Percentiles rank a stretch among this genome's conserved stretches.
phyloP scores from a whole-genome alignment of 108 stramenopile genomes.

The Parietichytrium sp. region DNA sequence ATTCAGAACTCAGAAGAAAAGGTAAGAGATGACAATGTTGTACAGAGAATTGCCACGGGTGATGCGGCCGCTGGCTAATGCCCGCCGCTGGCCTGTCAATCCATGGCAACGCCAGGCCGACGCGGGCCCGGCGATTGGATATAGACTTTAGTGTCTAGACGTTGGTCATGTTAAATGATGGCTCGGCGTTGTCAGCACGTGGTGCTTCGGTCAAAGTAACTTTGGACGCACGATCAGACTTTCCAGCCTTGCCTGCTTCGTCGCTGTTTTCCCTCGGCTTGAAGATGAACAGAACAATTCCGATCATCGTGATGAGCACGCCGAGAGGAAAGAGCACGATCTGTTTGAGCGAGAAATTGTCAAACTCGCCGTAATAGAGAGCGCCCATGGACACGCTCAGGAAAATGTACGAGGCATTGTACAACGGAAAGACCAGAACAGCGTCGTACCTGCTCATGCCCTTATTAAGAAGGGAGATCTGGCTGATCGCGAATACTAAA shows the following conservation, averaged over 20 bases:
- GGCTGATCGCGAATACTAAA: neutral
- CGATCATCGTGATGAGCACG: neutral
- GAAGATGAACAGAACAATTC: constrained; percentile 14
- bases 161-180: too few relatives aligned
- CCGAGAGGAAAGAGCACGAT: neutral
- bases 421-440: neutral
- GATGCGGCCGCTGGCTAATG: too few relatives aligned
- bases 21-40: too few relatives aligned
- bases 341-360: neutral
- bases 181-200: too few relatives aligned
- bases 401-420: constrained; percentile 20
- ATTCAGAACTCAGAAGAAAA: too few relatives aligned
- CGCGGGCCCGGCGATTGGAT: too few relatives aligned
- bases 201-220: too few relatives aligned
- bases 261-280: constrained; percentile 17
- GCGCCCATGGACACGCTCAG: constrained; percentile 19
- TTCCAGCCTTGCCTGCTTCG: neutral
- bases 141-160: too few relatives aligned
- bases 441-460: constrained; percentile 31
- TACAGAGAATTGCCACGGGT: too few relatives aligned
- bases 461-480: constrained; percentile 1
- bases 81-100: too few relatives aligned
- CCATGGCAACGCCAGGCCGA: too few relatives aligned
- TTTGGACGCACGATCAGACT: too few relatives aligned
- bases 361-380: constrained; percentile 31